phyloP scores from a whole-genome alignment of 768 basidiomycete species.

The Mycena filopes region DNA sequence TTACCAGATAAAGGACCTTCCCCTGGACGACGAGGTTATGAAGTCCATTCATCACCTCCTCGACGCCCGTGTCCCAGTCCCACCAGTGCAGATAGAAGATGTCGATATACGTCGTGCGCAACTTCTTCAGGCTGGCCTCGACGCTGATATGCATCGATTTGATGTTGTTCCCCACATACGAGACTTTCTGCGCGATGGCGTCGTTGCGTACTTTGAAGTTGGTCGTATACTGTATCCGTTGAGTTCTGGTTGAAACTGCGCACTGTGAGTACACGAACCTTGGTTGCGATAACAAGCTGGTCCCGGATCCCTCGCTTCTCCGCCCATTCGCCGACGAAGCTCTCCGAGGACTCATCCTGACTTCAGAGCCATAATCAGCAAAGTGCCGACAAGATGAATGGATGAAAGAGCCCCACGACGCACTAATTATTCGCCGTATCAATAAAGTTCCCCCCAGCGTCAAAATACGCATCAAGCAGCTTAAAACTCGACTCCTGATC shows the following conservation, averaged over 20 bases:
- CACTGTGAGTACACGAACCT: conserved; percentile 53
- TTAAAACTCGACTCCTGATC: conserved; percentile 28
- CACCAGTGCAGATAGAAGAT: conserved; percentile 66
- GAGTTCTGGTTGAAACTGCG: too few species aligned
- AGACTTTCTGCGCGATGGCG: not conserved
- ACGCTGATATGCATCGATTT: conserved; percentile 61
- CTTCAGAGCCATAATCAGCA: conserved; percentile 34
- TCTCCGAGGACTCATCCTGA: conserved; percentile 66
- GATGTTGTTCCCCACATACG: conserved; percentile 35
- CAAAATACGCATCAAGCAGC: conserved; percentile 24
- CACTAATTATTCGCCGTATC: conserved; percentile 31
- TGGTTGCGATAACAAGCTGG: conserved; percentile 58
- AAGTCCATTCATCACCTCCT: conserved; percentile 59
- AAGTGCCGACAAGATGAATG: too few species aligned
- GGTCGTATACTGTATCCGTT: conserved; percentile 9
- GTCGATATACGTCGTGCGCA: conserved; percentile 71
- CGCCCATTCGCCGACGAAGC: conserved; percentile 65
- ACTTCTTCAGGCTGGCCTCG: conserved; percentile 51
- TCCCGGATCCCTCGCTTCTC: conserved; percentile 56
- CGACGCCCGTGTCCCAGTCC: conserved; percentile 51
- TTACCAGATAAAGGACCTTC: conserved; percentile 55
- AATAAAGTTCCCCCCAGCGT: conserved; percentile 29
- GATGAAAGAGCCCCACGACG: not conserved
- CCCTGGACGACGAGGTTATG: conserved; percentile 54
- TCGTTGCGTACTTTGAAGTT: conserved; percentile 41